Evolutionary conservation across 2,329 filamentous ascomycete species (phyloP).

Genomic region (Juglanconis juglandina): DNA sequence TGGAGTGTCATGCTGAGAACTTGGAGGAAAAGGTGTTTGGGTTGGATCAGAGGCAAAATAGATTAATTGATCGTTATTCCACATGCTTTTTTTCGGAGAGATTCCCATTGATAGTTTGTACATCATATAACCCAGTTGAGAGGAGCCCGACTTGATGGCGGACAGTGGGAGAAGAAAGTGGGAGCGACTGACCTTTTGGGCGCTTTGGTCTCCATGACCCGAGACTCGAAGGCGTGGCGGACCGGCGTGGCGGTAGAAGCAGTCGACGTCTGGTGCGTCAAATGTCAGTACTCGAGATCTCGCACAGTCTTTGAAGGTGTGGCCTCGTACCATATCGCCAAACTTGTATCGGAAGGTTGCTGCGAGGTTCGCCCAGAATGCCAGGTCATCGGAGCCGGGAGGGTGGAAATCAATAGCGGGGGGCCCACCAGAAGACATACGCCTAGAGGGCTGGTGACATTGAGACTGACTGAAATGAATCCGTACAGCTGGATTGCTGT

Average conservation of each 20-base stretch:
- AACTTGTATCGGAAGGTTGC: conserved; percentile 24
- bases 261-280: conserved; percentile 57
- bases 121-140: conserved; percentile 58
- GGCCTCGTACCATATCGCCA: conserved; percentile 25
- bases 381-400: conserved; percentile 21
- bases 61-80: conserved; percentile 61
- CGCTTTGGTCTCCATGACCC: conserved; percentile 78
- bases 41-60: conserved; percentile 75
- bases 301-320: neutral
- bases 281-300: conserved; percentile 11
- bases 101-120: conserved; percentile 95
- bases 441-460: conserved; percentile 8
- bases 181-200: conserved; percentile 75
- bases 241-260: conserved; percentile 68
- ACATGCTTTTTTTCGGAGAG: conserved; percentile 96
- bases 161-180: conserved; percentile 15
- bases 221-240: conserved; percentile 73
- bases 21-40: conserved; percentile 27
- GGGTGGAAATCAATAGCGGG: conserved; percentile 15
- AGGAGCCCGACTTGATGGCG: conserved; percentile 19
- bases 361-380: conserved; percentile 24
- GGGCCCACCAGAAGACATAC: conserved; percentile 20
- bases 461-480: neutral
- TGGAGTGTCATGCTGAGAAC: neutral
- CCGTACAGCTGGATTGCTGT: neutral